Base-by-base conservation (phyloP, 805 yeast species). In the Nakazawaea holstii region DNA sequence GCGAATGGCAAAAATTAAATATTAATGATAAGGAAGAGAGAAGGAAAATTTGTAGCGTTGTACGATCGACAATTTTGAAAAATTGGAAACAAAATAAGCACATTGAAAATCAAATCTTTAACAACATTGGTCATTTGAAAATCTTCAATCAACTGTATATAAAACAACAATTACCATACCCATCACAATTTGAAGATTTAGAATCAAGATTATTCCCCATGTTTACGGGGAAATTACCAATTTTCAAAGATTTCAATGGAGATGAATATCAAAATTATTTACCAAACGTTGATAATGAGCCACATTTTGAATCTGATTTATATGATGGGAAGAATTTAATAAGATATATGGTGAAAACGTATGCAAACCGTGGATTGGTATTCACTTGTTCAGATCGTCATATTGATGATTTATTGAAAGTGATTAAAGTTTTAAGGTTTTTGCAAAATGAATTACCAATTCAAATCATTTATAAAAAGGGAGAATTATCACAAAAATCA, bases 361-460 rank as follows among this genome's bases (percentile, higher is more conserved):
- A 39, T 26, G 13, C 38, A 31, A 39, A 43, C 14, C 28, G 29
- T 6, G 87, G 87, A 2, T 73, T 80, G 15, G 84, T 78, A 1
- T 59, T 81, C 7, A 72, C 83, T 2, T 73, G 75, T 1, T 57
- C 73, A 17, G 73, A 79, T 46, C 59, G 59, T 13, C 70, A 74
- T 47, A 62, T 67, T n/a, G n/a, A 49, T 5, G 55, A 49, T 20
- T 50, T 57, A 13, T 27, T 48, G 4, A 35, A 54, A 8, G 46
- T 55, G 38, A 46, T 59, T 14, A 52, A 53, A 10, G 31, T 55
- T 13, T 48, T 59, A 30, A 43, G 61, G 3, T 42, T 48, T 15
- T 44, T 54, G n/a, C 49, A 48, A 10, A 59, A 59, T 49, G 24
- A 29, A 29, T 51, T 51, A 24, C 64, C 64, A 2, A 55, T 59